Evolutionary conservation across 1,139 yeast genomes (phyloP).

Genomic region (Casaregolazyma suthepensis): DNA sequence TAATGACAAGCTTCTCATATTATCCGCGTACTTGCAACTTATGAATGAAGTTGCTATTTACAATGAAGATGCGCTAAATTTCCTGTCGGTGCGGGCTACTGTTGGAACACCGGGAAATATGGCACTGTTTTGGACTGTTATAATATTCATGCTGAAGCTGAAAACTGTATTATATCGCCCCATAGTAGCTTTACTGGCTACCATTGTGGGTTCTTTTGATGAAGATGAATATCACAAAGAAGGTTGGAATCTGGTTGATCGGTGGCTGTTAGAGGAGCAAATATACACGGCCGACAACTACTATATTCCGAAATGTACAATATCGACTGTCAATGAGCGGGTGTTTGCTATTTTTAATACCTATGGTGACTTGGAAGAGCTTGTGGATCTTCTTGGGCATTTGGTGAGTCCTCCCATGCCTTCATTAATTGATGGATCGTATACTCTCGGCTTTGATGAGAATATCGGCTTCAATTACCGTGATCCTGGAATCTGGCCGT

Average conservation of each 20-base stretch:
- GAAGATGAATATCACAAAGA: constrained; percentile 38
- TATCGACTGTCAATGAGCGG: constrained; percentile 27
- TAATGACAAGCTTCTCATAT: constrained; percentile 72
- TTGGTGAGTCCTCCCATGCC: constrained; percentile 43
- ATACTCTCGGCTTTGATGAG: constrained; percentile 50
- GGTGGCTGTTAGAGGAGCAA: constrained; percentile 54
- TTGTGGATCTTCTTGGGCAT: constrained; percentile 21
- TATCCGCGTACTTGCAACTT: constrained; percentile 63
- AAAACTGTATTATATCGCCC: constrained; percentile 53
- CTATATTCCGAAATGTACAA: constrained; percentile 13
- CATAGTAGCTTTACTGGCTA: constrained; percentile 46
- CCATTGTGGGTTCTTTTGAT: constrained; percentile 43
- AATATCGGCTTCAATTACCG: constrained; percentile 60
- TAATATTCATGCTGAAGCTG: constrained; percentile 44
- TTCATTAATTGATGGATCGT: constrained; percentile 27
- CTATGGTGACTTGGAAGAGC: constrained; percentile 3
- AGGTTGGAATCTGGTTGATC: constrained; percentile 68
- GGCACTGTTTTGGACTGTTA: constrained; percentile 20
- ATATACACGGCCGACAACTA: constrained; percentile 13
- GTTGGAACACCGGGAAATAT: constrained; percentile 11
- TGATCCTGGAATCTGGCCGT: constrained; percentile 71
- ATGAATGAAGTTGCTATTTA: constrained; percentile 46
- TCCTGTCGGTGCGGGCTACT: constrained; percentile 6
- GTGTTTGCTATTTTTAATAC: constrained; percentile 27
- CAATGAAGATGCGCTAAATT: constrained; percentile 31